A percentile compares a stretch with the other conserved stretches of the same genome.
phyloP scores from a whole-genome alignment of 768 basidiomycete genomes.

The Xerocomellus intermedius region DNA sequence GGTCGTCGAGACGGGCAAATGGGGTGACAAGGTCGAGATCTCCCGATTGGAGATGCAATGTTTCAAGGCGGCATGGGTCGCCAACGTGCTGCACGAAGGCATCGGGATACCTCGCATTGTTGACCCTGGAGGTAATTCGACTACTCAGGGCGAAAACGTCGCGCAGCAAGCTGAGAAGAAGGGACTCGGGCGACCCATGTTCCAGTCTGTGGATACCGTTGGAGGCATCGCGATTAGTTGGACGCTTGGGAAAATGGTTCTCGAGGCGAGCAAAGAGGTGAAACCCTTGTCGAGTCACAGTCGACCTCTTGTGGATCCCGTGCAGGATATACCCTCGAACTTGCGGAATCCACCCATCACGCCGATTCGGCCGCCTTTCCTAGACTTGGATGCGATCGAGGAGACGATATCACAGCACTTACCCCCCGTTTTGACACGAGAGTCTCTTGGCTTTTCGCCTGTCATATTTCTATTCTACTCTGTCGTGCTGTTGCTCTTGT shows the following conservation, averaged over 20 bases:
- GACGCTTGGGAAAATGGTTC: slow-evolving; percentile 99
- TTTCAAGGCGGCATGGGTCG: slow-evolving; percentile 99
- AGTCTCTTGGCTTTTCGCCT: slow-evolving; percentile 72
- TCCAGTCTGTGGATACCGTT: slow-evolving; percentile 92
- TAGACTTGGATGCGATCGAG: slow-evolving; percentile 59
- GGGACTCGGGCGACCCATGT: slow-evolving; percentile 77
- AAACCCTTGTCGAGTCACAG: slow-evolving; percentile 44
- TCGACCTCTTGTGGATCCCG: slow-evolving; percentile 68
- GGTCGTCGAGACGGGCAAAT: slow-evolving; percentile 62
- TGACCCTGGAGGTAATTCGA: slow-evolving; percentile 78
- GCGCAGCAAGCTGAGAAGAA: slow-evolving; percentile 76
- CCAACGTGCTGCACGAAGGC: slow-evolving; percentile 94
- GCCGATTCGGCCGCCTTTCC: slow-evolving; percentile 63
- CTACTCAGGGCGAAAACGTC: slow-evolving; percentile 68
- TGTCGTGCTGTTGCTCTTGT: slow-evolving; percentile 40
- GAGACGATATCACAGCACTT: slow-evolving; percentile 65
- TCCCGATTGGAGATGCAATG: slow-evolving; percentile 94
- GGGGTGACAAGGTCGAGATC: slow-evolving; percentile 75
- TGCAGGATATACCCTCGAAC: slow-evolving; percentile 59
- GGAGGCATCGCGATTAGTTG: slow-evolving; percentile 93
- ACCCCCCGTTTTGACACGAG: slow-evolving; percentile 57
- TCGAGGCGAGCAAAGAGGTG: slow-evolving; percentile 92
- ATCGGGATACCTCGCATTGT: slow-evolving; percentile 91
- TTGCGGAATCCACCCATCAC: slow-evolving; percentile 49
- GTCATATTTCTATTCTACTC: slow-evolving; percentile 59